Percentiles rank a stretch among this genome's conserved stretches.
These are phyloP conservation scores for Discostella stelligeroides DNA, from an alignment of 108 stramenopile genomes.

Conservation along the genomic window DNA sequence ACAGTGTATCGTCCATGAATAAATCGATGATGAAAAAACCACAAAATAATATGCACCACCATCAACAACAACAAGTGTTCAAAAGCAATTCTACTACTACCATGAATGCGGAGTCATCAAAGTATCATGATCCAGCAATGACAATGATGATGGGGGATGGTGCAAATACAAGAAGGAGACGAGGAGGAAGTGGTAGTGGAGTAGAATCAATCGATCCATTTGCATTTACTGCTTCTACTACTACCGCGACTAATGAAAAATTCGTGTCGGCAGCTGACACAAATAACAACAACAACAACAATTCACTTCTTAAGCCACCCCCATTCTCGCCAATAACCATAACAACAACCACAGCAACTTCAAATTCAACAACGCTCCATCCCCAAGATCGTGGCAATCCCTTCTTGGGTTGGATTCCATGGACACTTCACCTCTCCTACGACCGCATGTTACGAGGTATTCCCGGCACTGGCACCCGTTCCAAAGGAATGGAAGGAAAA, in stretches of 20 bases:
- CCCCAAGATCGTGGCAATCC: constrained; percentile 71
- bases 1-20: not conserved
- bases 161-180: not conserved
- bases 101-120: not conserved
- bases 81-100: not conserved
- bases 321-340: too few species aligned
- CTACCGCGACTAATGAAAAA: too few species aligned
- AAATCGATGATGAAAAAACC: not conserved
- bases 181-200: not conserved
- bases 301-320: too few species aligned
- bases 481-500: constrained; percentile 63
- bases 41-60: not conserved
- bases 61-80: not conserved
- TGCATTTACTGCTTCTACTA: too few species aligned
- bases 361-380: constrained; percentile 13
- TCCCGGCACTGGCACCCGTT: constrained; percentile 81
- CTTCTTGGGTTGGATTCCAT: constrained; percentile 75
- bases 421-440: constrained; percentile 65
- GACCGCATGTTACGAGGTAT: constrained; percentile 74
- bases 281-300: not conserved
- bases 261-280: not conserved
- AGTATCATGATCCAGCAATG: not conserved
- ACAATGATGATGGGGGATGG: not conserved
- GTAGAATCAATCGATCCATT: not conserved
- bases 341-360: too few species aligned